phyloP scores from a whole-genome alignment of 371 early-diverging fungal species.

The Syncephalastrum monosporum region DNA sequence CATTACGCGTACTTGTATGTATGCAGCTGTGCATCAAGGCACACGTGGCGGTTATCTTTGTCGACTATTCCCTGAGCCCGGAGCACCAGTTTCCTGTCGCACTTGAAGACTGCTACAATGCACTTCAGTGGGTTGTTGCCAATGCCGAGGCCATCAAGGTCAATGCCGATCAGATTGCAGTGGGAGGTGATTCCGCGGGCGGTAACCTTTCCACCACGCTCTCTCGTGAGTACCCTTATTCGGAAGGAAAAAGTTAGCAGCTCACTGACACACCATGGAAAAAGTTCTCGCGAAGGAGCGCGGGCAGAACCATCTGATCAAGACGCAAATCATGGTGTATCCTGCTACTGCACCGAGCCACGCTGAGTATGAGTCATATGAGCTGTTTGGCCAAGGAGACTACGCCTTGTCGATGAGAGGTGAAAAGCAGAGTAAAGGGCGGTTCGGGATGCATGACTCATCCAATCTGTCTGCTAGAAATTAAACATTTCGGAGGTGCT shows the following conservation, averaged over 20 bases:
- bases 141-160: slow-evolving; percentile 13
- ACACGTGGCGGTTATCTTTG: slow-evolving; percentile 19
- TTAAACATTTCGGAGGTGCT: slow-evolving; percentile 7
- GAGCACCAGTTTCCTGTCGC: slow-evolving; percentile 30
- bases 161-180: slow-evolving; percentile 10
- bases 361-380: slow-evolving; percentile 5
- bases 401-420: slow-evolving; percentile 7
- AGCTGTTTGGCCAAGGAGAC: slow-evolving; percentile 15
- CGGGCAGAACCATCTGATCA: slow-evolving; percentile 12
- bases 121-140: slow-evolving; percentile 16
- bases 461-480: background rate
- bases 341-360: slow-evolving; percentile 2
- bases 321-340: slow-evolving; percentile 16
- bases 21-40: slow-evolving; percentile 8
- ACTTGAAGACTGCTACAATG: slow-evolving; percentile 25
- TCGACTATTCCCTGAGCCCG: slow-evolving; percentile 26
- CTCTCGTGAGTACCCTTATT: slow-evolving; percentile 1
- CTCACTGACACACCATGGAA: background rate
- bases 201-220: slow-evolving; percentile 17
- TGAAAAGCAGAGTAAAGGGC: background rate
- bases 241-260: no score
- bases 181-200: slow-evolving; percentile 24
- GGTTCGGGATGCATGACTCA: background rate
- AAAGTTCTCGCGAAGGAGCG: slow-evolving; percentile 20
- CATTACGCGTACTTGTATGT: background rate